Base-by-base conservation (phyloP, 2,329 filamentous ascomycete species). In the Fusarium mexicanum region DNA sequence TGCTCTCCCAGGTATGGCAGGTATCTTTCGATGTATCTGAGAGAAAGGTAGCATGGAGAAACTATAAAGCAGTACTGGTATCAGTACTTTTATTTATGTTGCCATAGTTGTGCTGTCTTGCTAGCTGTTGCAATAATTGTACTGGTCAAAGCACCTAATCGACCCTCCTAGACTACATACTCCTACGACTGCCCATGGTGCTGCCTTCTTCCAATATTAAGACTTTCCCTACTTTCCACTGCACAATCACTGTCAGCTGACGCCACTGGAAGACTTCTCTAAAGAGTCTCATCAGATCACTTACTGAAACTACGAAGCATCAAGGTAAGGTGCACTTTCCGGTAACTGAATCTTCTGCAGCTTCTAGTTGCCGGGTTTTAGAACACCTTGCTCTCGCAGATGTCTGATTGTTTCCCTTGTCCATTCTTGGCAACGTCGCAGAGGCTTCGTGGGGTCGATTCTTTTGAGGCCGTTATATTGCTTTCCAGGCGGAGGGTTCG, bases 11-110 rank as follows among this genome's bases (percentile, higher is more conserved):
- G 20, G 20, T 0, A 12, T 17, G 29, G 29, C 20, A 5, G 14
- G 5, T 8, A 3, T 17, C 2, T 0, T n/a, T 22, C 5, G 8
- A 29, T 6, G 3, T 9, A 3, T 24, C 1, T 29, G 13, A 8
- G 9, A 11, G 44, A 10, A 5, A 18, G 44, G 9, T 1, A 26
- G 16, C 5, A 29, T 47, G 13, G 13, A 47, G 18, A 8, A 47
- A 29, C 6, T 3, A 4, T 9, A 29, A 14, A 5, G 24, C 12
- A 29, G 5, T 47, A 11, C 24, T 47, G 13, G 9, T 29, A 47
- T 2, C 13, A 8, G 13, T 22, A 11, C 9, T 8, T 47, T 0
- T 5, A 7, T 9, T 16, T 22, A 47, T 14, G 5, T 7, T 24
- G 13, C 3, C 13, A 11, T 2, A 47, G 8, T 47, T 29, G 2